Percentiles rank a stretch among this genome's conserved stretches.
These are phyloP conservation scores for Tuber melanosporum DNA, from an alignment of 495 filamentous ascomycete genomes.

Conservation along the genomic window DNA sequence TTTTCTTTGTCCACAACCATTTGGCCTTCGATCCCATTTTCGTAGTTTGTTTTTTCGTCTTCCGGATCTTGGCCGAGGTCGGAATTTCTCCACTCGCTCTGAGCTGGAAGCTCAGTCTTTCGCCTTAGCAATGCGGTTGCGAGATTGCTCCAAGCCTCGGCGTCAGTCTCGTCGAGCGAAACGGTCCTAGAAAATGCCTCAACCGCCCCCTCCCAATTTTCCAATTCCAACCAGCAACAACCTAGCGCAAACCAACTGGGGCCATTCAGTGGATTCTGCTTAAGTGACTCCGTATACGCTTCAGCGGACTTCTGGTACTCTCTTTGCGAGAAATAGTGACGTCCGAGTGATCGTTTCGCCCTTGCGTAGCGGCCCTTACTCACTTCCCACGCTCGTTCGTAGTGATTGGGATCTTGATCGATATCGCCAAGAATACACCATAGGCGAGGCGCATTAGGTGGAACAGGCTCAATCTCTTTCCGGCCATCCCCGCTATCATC, in stretches of 20 bases:
- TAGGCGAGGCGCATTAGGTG: conserved; percentile 75
- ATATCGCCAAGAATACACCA: conserved; percentile 94
- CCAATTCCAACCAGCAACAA: conserved; percentile 72
- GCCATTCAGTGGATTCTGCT: conserved; percentile 71
- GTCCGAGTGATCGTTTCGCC: conserved; percentile 79
- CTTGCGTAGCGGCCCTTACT: conserved; percentile 73
- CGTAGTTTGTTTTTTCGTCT: conserved; percentile 42
- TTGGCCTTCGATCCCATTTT: conserved; percentile 22
- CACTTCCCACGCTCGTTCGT: conserved; percentile 82
- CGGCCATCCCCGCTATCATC: conserved; percentile 10
- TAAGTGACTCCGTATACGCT: conserved; percentile 68
- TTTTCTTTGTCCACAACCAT: conserved; percentile 50
- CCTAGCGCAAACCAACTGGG: conserved; percentile 83
- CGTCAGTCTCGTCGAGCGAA: conserved; percentile 76
- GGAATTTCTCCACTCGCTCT: conserved; percentile 30
- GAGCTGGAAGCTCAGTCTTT: conserved; percentile 29
- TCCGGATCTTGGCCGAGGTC: conserved; percentile 45
- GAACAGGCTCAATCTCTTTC: conserved; percentile 56
- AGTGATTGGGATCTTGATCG: conserved; percentile 63
- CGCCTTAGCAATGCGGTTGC: conserved; percentile 67
- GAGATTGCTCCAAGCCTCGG: conserved; percentile 89
- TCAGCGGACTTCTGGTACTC: conserved; percentile 64
- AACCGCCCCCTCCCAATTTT: conserved; percentile 71
- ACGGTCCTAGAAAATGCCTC: conserved; percentile 77
- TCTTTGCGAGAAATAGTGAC: conserved; percentile 60